These are phyloP conservation scores for Cucurbita moschata DNA, from an alignment of 306 rosid species.

Conservation along the genomic window DNA sequence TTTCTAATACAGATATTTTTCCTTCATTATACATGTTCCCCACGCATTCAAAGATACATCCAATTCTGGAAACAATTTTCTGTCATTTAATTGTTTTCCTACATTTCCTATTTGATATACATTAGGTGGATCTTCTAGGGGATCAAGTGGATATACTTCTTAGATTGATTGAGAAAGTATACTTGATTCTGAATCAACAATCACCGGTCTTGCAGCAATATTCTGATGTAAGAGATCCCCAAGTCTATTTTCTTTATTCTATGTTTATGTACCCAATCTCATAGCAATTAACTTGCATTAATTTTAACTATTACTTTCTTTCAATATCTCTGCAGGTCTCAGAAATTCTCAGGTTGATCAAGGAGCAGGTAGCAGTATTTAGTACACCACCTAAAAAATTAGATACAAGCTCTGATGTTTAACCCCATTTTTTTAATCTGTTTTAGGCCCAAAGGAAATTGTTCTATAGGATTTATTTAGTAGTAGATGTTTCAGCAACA, in stretches of 20 bases:
- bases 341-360: constrained; percentile 34
- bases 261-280: background rate
- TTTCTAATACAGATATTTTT: background rate
- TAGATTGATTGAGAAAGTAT: constrained; percentile 47
- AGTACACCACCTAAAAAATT: background rate
- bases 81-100: background rate
- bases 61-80: background rate
- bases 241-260: background rate
- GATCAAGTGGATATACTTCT: constrained; percentile 76
- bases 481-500: background rate
- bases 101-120: background rate
- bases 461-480: background rate
- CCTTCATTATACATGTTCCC: background rate
- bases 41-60: background rate
- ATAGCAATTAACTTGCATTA: background rate
- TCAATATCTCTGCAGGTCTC: constrained; percentile 28
- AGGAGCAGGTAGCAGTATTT: constrained; percentile 21
- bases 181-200: constrained; percentile 28
- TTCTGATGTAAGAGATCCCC: constrained; percentile 30
- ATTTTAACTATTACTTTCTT: background rate
- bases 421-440: background rate
- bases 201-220: constrained; percentile 51
- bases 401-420: background rate
- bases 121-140: constrained; percentile 79
- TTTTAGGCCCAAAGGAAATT: background rate